A percentile compares a stretch with the other conserved stretches of the same genome.
These are phyloP conservation scores for Russula compacta DNA, from an alignment of 768 basidiomycete genomes.

Conservation along the genomic window DNA sequence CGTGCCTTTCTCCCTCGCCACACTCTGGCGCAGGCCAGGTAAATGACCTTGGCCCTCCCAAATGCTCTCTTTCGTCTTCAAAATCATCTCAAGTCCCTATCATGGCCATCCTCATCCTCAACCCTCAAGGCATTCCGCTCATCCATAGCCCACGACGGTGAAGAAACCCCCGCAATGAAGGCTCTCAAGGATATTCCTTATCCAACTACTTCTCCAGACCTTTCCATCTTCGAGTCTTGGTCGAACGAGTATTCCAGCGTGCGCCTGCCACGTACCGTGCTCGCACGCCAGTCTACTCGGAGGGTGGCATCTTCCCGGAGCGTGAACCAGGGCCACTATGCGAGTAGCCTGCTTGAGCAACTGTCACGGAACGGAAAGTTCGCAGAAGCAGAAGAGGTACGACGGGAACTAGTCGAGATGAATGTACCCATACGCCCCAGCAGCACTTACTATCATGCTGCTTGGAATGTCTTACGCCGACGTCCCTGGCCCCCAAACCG, in stretches of 20 bases:
- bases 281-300: background rate
- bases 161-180: constrained; percentile 30
- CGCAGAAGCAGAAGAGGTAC: constrained; percentile 30
- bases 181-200: constrained; percentile 31
- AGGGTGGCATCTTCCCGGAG: background rate
- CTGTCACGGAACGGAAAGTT: constrained; percentile 27
- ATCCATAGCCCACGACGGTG: constrained; percentile 10
- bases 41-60: constrained; percentile 10
- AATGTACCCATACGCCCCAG: constrained; percentile 32
- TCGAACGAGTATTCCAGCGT: constrained; percentile 27
- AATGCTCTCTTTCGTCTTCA: constrained; percentile 7
- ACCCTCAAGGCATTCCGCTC: constrained; percentile 21
- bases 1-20: background rate
- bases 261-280: background rate
- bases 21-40: no score
- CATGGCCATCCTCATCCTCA: background rate
- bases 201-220: constrained; percentile 26
- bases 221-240: constrained; percentile 31
- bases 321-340: background rate
- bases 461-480: constrained; percentile 27
- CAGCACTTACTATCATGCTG: constrained; percentile 31
- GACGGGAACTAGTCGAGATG: constrained; percentile 32
- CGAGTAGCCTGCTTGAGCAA: constrained; percentile 21
- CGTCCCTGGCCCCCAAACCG: constrained; percentile 18
- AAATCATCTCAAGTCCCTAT: background rate